Base-by-base conservation (phyloP, 768 basidiomycete genomes). In the Suillus spraguei region DNA sequence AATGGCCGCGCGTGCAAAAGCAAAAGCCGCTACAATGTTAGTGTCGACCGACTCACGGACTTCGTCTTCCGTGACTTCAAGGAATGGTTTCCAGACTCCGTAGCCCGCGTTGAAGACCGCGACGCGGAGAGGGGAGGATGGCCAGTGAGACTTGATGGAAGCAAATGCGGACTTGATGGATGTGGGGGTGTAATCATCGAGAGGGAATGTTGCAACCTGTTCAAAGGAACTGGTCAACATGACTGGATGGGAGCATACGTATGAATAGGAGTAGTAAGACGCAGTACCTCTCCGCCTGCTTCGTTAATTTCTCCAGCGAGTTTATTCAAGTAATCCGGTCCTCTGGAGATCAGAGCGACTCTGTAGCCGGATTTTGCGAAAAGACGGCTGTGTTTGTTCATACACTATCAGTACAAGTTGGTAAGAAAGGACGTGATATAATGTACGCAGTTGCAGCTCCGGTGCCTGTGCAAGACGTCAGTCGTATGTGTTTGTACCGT, bases 281-380 rank as follows among this genome's bases (percentile, higher is more conserved):
- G 35, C 9, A 38, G 8, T 62, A 87, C 89, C 66, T 87, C 80
- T 58, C 88, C 89, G n/a, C 88, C 88, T 10, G 76, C 68, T 13
- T 74, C 65, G 59, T 81, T 87, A 50, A 92, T 81, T 63, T 87
- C 84, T 17, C 79, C 72, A 13, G 87, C 83, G 6, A 89, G 74
- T 33, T 75, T 78, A 53, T 83, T 75, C n/a, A 90, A 78, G 24
- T 81, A 70, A 20, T 83, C 82, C 3, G 78, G 69, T 16, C 85
- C 83, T 54, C 89, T 80, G 14, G 89, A 87, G 42, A 91, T 79
- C 50, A 92, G 76, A 0, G 89, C 90, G 38, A 91, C 81, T 49
- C 80, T 83, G 69, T 90, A 91, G 0, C 89, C 89, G 36, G 83
- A 75, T 68, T 84, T 84, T 7, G 85, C 80, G 64, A 89, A 88